Evolutionary conservation across 1,139 yeast species (phyloP).

Genomic region (Zygotorulaspora mrakii): DNA sequence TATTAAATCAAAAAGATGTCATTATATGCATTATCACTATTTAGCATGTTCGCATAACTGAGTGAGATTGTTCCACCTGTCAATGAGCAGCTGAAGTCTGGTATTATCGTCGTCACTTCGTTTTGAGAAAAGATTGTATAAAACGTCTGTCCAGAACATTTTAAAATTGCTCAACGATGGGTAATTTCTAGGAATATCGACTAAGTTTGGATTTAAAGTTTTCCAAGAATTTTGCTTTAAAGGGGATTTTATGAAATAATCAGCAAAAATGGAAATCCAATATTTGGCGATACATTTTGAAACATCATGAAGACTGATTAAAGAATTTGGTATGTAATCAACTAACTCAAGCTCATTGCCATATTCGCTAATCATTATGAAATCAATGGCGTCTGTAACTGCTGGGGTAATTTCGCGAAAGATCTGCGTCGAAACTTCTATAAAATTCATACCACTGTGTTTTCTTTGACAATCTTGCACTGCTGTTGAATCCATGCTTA

Average conservation of each 20-base stretch:
- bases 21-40: background rate
- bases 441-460: constrained; percentile 4
- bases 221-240: constrained; percentile 31
- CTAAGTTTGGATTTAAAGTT: constrained; percentile 28
- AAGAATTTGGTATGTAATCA: constrained; percentile 43
- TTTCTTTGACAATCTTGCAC: background rate
- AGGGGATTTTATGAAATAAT: constrained; percentile 38
- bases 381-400: constrained; percentile 47
- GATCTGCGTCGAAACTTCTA: constrained; percentile 18
- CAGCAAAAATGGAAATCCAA: constrained; percentile 59
- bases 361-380: constrained; percentile 51
- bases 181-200: constrained; percentile 36
- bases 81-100: constrained; percentile 41
- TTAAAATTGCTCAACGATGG: constrained; percentile 42
- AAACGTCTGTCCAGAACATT: constrained; percentile 49
- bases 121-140: constrained; percentile 44
- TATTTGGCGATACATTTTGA: constrained; percentile 44
- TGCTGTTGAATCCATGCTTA: background rate
- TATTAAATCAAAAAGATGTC: too few species aligned
- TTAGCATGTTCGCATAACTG: constrained; percentile 5
- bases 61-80: constrained; percentile 43
- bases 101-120: constrained; percentile 41
- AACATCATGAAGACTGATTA: constrained; percentile 44
- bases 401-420: constrained; percentile 45
- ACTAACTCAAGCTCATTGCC: constrained; percentile 55